Evolutionary conservation across 345 rosid genomes (phyloP).

Genomic region (Syzygium oleosum): DNA sequence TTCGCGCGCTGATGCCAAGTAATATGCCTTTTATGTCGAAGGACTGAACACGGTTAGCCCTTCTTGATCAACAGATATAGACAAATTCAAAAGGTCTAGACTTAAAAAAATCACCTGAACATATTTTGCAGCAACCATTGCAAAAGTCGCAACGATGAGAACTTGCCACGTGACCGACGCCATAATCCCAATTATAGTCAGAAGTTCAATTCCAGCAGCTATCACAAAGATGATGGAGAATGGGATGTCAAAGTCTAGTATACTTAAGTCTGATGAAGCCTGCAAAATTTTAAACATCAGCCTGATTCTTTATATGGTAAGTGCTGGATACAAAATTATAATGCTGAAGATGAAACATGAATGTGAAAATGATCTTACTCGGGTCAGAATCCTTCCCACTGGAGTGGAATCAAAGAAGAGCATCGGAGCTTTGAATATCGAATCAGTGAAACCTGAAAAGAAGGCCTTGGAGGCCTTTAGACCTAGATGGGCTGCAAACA

Average conservation of each 20-base stretch:
- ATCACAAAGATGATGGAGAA: constrained; percentile 31
- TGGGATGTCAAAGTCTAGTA: constrained; percentile 56
- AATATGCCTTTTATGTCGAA: constrained; percentile 41
- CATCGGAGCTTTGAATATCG: constrained; percentile 69
- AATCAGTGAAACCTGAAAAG: constrained; percentile 53
- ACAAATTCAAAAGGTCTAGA: not conserved
- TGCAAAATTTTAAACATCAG: constrained; percentile 2
- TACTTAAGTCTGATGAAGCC: constrained; percentile 79
- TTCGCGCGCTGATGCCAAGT: constrained; percentile 73
- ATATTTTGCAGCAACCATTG: constrained; percentile 38
- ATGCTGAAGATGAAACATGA: not conserved
- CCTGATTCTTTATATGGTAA: not conserved
- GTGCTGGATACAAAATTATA: not conserved
- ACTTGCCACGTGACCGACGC: constrained; percentile 82
- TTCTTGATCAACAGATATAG: not conserved
- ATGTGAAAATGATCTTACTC: constrained; percentile 32
- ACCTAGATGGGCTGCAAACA: constrained; percentile 42
- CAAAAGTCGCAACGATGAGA: constrained; percentile 48
- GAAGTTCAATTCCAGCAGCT: constrained; percentile 29
- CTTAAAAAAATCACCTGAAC: constrained; percentile 36
- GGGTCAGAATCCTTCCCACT: constrained; percentile 60
- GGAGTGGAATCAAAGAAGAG: constrained; percentile 79
- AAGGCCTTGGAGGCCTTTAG: constrained; percentile 59
- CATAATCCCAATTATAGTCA: constrained; percentile 37
- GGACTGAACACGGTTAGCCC: not conserved